phyloP scores from a whole-genome alignment of 2,329 filamentous ascomycete genomes.

The Didymosphaeria variabile region DNA sequence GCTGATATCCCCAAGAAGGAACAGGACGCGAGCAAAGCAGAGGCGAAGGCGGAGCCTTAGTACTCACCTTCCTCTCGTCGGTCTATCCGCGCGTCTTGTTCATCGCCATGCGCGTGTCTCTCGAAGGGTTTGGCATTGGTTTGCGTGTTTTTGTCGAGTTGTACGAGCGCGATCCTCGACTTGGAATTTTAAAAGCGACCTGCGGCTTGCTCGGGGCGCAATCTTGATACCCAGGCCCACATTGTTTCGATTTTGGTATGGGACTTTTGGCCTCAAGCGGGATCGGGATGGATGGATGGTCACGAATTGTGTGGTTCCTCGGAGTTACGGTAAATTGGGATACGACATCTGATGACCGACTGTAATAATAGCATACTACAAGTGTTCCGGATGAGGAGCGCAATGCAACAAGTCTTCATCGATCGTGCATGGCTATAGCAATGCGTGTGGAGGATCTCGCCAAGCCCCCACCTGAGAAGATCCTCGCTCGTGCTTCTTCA shows the following conservation, averaged over 20 bases:
- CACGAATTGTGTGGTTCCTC: background rate
- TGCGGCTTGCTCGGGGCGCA: background rate
- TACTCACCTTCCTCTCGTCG: background rate
- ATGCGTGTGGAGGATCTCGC: slow-evolving; percentile 12
- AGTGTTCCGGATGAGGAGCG: background rate
- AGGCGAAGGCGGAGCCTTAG: background rate
- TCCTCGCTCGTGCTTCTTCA: slow-evolving; percentile 21
- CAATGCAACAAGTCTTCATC: background rate
- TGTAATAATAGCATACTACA: slow-evolving; percentile 3
- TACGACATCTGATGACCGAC: slow-evolving; percentile 5
- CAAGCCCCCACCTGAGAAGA: slow-evolving; percentile 28
- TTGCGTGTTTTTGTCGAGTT: background rate
- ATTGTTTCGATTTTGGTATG: background rate
- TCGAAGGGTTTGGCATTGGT: background rate
- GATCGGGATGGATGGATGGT: background rate
- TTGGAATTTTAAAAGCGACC: background rate
- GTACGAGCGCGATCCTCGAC: background rate
- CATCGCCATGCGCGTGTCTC: background rate
- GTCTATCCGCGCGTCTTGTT: background rate
- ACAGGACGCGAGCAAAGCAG: slow-evolving; percentile 8
- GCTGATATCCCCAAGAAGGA: slow-evolving; percentile 47
- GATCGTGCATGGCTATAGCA: no score
- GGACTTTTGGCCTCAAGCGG: background rate
- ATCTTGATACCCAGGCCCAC: slow-evolving; percentile 3
- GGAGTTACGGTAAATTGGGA: background rate